Evolutionary conservation across 129 eudicot genomes (phyloP), one percentile per base, ranked within the genome.

Genomic region (Glebionis coronaria): DNA sequence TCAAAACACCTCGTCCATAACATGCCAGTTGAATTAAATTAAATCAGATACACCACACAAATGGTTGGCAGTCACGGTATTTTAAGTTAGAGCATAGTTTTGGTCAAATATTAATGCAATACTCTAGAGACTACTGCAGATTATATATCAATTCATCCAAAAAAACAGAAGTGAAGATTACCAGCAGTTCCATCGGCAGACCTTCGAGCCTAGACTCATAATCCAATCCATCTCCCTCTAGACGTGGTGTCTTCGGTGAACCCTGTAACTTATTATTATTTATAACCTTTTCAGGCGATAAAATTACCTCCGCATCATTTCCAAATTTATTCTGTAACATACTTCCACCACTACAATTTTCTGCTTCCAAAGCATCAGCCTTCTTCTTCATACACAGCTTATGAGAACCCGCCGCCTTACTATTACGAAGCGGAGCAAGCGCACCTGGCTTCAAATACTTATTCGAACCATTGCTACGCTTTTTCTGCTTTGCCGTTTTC

Each of bases 371-470:
- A 20, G 73, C 82, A 31, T 81, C 85, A 46, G 75, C 77, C 75
- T 86, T 88, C 68, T 89, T 84, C 88, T 84, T 93, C 19, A 85
- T 72, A 71, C 87, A 86, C 1, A 84, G 61, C 75, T 85, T 88
- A 35, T 35, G 42, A 12, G 94, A 63, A 50, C 82, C 82, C 1
- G 79, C 79, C 5, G 85, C 91, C 78, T 85, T 94, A 35, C 70
- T 84, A 52, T 89, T 62, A 11, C 99, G 99, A 25, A 93, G 79
- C 85, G 86, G 99, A 58, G 97, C 97, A 64, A 93, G 90, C 16
- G 97, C 99, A 49, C 99, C 99, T 45, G 99, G 97, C 79, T 75
- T 94, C 82, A 94, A 72, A 79, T 86, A 94, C 86, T 87, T 94
- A 44, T 69, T 82, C 0, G 85, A 71, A 65, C 69, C 83, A 57